Percentiles rank a stretch among this genome's conserved stretches.
phyloP scores from a whole-genome alignment of 2,329 filamentous ascomycete species.

The Fusarium bulbicola region DNA sequence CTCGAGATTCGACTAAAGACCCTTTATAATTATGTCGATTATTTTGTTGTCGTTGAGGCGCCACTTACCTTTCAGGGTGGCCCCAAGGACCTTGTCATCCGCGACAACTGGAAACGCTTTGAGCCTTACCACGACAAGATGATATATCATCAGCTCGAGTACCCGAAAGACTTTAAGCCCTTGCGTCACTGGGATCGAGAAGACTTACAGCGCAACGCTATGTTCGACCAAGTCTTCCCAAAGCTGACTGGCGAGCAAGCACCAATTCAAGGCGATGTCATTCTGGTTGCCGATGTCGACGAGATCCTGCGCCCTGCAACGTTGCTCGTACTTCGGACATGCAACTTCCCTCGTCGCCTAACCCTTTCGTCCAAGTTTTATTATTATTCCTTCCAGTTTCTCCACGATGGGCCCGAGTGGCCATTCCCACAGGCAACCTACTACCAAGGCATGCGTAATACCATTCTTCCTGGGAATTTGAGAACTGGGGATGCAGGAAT shows the following conservation, averaged over 20 bases:
- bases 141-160: conserved; percentile 65
- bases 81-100: conserved; percentile 63
- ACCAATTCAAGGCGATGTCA: conserved; percentile 60
- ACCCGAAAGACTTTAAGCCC: conserved; percentile 53
- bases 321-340: conserved; percentile 58
- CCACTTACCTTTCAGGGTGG: conserved; percentile 65
- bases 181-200: conserved; percentile 60
- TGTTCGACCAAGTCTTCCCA: conserved; percentile 66
- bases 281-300: conserved; percentile 69
- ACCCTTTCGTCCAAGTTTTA: conserved; percentile 63
- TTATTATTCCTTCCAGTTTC: conserved; percentile 67
- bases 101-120: conserved; percentile 62
- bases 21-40: conserved; percentile 67
- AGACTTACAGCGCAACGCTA: conserved; percentile 63
- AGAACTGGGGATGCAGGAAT: conserved; percentile 57
- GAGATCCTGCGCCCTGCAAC: conserved; percentile 65
- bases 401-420: conserved; percentile 55
- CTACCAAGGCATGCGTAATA: conserved; percentile 54
- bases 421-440: conserved; percentile 68
- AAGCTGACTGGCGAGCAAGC: conserved; percentile 52
- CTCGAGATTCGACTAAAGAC: conserved; percentile 70
- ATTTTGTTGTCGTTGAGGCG: conserved; percentile 71
- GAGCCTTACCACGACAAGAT: conserved; percentile 66
- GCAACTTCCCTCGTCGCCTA: conserved; percentile 61
- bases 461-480: conserved; percentile 63